Conservation (phyloP, 768 basidiomycete species). For the Boletus edulis region DNA sequence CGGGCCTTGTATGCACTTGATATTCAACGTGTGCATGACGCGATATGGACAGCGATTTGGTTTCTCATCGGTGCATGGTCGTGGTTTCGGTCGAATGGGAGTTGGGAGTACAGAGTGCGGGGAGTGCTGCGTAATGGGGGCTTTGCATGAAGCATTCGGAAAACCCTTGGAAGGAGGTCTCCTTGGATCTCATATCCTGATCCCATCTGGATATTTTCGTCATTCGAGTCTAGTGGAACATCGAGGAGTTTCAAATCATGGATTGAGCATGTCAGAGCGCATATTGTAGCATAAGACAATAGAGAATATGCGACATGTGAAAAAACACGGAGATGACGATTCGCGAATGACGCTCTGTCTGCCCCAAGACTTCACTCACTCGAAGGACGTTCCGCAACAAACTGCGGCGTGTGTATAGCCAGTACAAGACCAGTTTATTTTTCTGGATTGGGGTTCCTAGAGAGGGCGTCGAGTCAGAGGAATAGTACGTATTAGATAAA, state of each 20-base stretch:
- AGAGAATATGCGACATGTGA: constrained; percentile 12
- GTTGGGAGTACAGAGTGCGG: too few relatives aligned
- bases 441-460: constrained; percentile 31
- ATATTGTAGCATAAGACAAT: constrained; percentile 21
- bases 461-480: constrained; percentile 4
- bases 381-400: constrained; percentile 16
- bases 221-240: too few relatives aligned
- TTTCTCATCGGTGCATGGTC: too few relatives aligned
- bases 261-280: constrained; percentile 22
- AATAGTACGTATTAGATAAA: constrained; percentile 42
- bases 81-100: too few relatives aligned
- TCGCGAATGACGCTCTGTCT: constrained; percentile 4
- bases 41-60: too few relatives aligned
- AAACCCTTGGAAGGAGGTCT: too few relatives aligned
- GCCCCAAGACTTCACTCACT: constrained; percentile 3
- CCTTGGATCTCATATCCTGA: too few relatives aligned
- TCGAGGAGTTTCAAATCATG: constrained; percentile 1
- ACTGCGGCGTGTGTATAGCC: constrained; percentile 12
- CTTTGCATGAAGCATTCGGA: too few relatives aligned
- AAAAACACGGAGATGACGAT: constrained; percentile 3
- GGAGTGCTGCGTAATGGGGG: too few relatives aligned
- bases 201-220: background rate
- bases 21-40: too few relatives aligned
- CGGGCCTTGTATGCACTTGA: too few relatives aligned
- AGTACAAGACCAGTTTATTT: constrained; percentile 16